These are phyloP conservation scores for Dichotomocladium elegans DNA, from an alignment of 371 early-diverging fungal species.

Conservation along the genomic window DNA sequence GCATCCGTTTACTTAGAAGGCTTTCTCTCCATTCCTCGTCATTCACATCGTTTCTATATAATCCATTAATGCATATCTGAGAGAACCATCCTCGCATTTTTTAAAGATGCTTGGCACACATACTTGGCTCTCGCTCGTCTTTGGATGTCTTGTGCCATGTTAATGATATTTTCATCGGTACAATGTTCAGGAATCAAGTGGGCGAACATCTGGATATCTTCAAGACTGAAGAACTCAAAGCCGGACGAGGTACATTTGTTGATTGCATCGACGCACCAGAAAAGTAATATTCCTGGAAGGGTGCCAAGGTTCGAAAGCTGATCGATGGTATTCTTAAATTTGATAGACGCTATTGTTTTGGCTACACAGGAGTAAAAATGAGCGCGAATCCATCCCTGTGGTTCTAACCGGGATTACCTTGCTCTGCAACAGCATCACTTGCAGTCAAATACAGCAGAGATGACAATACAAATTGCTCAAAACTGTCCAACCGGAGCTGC, in stretches of 20 bases:
- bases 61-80: background rate
- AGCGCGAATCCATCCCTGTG: too few species aligned
- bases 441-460: slow-evolving; percentile 39
- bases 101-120: too few species aligned
- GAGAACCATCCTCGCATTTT: too few species aligned
- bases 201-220: slow-evolving; percentile 15
- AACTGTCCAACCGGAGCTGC: slow-evolving; percentile 32
- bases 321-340: slow-evolving; percentile 12
- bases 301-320: slow-evolving; percentile 1
- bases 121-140: too few species aligned
- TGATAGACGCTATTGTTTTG: slow-evolving; percentile 10
- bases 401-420: too few species aligned
- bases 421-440: too few species aligned
- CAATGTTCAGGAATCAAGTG: slow-evolving; percentile 3
- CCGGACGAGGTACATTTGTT: slow-evolving; percentile 2
- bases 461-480: slow-evolving; percentile 43
- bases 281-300: slow-evolving; percentile 13
- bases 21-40: slow-evolving; percentile 27
- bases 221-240: slow-evolving; percentile 9
- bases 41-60: background rate
- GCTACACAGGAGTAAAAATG: slow-evolving; percentile 13
- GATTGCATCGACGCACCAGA: slow-evolving; percentile 15
- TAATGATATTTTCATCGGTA: slow-evolving; percentile 7
- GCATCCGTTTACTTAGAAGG: slow-evolving; percentile 45
- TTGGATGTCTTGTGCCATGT: slow-evolving; percentile 17